Base-by-base conservation (phyloP, 1,284 basidiomycete species). In the Singerocomus rubriflavus region DNA sequence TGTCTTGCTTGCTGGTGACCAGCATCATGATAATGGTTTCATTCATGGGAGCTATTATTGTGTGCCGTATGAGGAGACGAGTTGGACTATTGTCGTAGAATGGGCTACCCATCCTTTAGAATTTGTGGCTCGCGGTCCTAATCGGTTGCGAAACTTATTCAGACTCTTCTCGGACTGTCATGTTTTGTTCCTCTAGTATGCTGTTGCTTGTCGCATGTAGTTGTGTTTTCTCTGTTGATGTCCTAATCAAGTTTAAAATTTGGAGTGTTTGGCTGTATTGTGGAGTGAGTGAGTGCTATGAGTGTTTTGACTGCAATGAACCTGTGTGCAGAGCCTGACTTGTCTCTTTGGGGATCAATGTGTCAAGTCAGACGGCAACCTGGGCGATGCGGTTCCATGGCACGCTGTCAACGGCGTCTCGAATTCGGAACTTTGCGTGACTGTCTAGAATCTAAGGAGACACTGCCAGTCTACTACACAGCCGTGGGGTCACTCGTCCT, bases 141-240 rank as follows among this genome's bases (percentile, higher is more conserved):
- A 57, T 50, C 45, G 54, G 52, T 55, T 53, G 60, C 61, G 73
- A 64, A 77, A 79, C 78, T 78, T 73, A 78, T 73, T 78, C 77
- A 77, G 76, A 78, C 77, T 79, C 77, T 70, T 79, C 75, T 76
- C 63, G 68, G 66, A 59, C 71, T 78, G 73, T 74, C 65, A 65
- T 67, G 59, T 47, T 44, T 17, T 6, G 32, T 47, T 62, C 66
- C 64, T 65, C 64, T 50, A 4, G 21, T 21, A 21, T 21, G 21
- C 21, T 21, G 21, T 21, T 21, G 21, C 21, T 21, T 21, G 21
- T 4, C 4, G 21, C 2, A 21, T 21, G 21, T 21, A 21, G 21
- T 21, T 21, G 21, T 21, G 21, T 21, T 21, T 21, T 21, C 21
- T 21, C 4, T 21, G 21, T 21, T 21, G 4, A 21, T 21, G 21